Percentiles rank a stretch among this genome's conserved stretches.
Conservation (phyloP, 805 yeast species). For the Teunomyces lycoperdinae region DNA sequence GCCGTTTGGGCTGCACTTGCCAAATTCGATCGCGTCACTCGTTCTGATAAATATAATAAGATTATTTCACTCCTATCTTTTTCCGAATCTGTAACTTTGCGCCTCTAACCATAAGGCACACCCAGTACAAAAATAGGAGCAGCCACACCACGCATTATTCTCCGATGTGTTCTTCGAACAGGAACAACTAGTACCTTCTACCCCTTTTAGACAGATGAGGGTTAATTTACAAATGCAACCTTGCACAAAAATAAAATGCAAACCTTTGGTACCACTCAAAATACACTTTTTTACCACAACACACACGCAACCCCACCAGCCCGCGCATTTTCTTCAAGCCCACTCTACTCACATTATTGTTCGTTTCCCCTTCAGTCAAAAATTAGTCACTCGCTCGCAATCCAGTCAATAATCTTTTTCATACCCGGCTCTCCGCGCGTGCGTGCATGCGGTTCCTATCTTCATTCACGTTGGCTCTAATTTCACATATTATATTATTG, state of each 20-base stretch:
- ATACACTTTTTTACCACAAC: too few relatives aligned
- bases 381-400: too few relatives aligned
- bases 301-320: too few relatives aligned
- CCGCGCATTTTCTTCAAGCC: too few relatives aligned
- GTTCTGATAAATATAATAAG: neutral
- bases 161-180: neutral
- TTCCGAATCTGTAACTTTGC: constrained; percentile 1
- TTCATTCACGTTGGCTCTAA: neutral
- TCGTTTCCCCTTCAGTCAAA: too few relatives aligned
- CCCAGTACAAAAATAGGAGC: neutral
- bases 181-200: neutral
- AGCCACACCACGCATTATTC: neutral
- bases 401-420: neutral
- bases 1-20: neutral
- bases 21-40: constrained; percentile 3
- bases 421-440: neutral
- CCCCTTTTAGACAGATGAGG: neutral
- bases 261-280: too few relatives aligned
- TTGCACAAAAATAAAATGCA: too few relatives aligned
- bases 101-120: neutral
- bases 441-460: neutral
- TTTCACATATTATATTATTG: neutral
- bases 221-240: neutral
- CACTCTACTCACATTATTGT: too few relatives aligned
- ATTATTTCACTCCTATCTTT: constrained; percentile 2